Evolutionary conservation across 208 protist genomes (phyloP), one percentile per base, ranked within the genome.

Genomic region (Acanthamoeba comandoni): DNA sequence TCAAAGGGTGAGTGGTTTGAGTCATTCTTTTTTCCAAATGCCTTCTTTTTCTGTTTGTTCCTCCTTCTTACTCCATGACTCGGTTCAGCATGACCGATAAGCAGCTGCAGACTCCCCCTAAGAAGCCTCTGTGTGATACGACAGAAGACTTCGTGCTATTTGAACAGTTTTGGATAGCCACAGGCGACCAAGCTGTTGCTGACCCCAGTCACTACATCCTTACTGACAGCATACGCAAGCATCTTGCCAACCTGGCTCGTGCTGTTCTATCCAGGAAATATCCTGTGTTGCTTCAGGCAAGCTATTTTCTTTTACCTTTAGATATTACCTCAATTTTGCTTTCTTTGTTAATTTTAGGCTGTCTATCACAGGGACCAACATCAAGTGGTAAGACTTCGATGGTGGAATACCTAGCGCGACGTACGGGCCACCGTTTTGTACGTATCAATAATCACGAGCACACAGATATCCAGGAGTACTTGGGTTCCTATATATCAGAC

Each of bases 401-500:
- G 97, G 97, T 99, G 22, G 98, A 99, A 94, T 99, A 99, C 94
- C 94, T 99, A 17, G 99, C 99, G 1, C 94, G 97, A 65, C 85
- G 97, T 15, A 99, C 98, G 5, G 99, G 99, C 17, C 98, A 99
- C 95, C 95, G 94, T 17, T 99, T 99, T 94, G 97, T 99, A 3
- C 97, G 99, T 71, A 99, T 99, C 94, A 99, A 99, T 95, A 99
- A 99, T 96, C 99, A 99, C 94, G 98, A 99, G 94, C 99, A 99
- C 93, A 99, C 99, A 2, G 99, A 99, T 94, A 94, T 99, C 26
- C 98, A 99, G 93, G 99, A 99, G 94, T 99, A 99, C 96, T 92
- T 99, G 35, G 99, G 99, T 35, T 95, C 96, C 75, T 99, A 99
- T 93, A 96, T 98, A 51, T 97, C 98, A 2, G 97, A 99, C 94